Percentiles rank a stretch among this genome's conserved stretches.
Conservation (phyloP, 2,329 filamentous ascomycete species). For the Davidsoniella neocaledoniae region DNA sequence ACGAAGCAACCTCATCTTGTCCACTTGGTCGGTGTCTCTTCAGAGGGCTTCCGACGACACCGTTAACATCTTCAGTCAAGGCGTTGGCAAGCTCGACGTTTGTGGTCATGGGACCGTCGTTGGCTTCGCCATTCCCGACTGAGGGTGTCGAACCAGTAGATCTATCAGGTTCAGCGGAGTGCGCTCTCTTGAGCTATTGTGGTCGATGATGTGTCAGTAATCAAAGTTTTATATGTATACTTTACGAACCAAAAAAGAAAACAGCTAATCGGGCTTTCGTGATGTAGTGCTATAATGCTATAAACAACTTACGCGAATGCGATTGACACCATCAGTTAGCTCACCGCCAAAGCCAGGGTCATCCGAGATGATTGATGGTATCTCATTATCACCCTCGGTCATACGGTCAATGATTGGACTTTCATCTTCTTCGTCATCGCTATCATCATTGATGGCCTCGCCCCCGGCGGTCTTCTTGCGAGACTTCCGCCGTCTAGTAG, state of each 20-base stretch:
- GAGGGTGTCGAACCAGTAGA: conserved; percentile 24
- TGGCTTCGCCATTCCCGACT: conserved; percentile 16
- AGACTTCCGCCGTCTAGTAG: conserved; percentile 38
- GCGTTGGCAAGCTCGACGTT: conserved; percentile 12
- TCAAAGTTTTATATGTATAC: too few species aligned
- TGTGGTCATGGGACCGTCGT: conserved; percentile 7
- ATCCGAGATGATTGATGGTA: conserved; percentile 45
- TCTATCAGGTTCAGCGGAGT: conserved; percentile 50
- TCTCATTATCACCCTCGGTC: conserved; percentile 47
- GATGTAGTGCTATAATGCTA: background rate
- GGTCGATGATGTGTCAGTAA: background rate
- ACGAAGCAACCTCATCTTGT: conserved; percentile 8
- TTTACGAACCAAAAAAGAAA: too few species aligned
- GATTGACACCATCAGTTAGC: conserved; percentile 62
- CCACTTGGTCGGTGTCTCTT: conserved; percentile 56
- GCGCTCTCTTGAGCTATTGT: conserved; percentile 58
- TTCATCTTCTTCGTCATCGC: conserved; percentile 57
- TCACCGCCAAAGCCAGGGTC: conserved; percentile 58
- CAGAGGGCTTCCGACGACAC: conserved; percentile 46
- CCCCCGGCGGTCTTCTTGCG: conserved; percentile 48
- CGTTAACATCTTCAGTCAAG: conserved; percentile 12
- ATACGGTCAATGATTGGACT: conserved; percentile 45
- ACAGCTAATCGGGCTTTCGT: too few species aligned
- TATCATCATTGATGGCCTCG: conserved; percentile 50
- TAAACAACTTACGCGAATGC: conserved; percentile 50